These are phyloP conservation scores for Phytophthora vignae DNA, from an alignment of 352 stramenopile genomes.

Conservation along the genomic window DNA sequence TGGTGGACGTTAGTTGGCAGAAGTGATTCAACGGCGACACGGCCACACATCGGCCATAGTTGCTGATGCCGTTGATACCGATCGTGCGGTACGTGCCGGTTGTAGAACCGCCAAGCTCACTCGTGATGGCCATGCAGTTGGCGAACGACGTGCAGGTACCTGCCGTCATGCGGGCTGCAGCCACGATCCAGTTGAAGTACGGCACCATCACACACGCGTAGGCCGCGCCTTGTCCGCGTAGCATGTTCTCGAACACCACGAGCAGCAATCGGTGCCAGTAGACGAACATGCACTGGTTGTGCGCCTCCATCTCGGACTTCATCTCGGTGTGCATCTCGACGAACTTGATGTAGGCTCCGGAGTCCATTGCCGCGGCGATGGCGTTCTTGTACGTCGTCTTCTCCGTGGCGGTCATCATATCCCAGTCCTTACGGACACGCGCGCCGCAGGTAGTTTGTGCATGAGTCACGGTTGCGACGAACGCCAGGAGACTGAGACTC, in stretches of 20 bases:
- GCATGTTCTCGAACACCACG: constrained; percentile 84
- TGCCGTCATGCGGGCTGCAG: constrained; percentile 47
- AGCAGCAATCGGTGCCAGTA: constrained; percentile 86
- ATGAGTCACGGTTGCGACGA: constrained; percentile 16
- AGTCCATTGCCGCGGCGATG: constrained; percentile 61
- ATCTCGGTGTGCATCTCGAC: constrained; percentile 75
- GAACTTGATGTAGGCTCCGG: constrained; percentile 66
- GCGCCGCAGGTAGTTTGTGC: constrained; percentile 40
- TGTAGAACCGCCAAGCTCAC: no score
- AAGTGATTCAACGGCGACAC: constrained; percentile 60
- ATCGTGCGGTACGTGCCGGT: constrained; percentile 34
- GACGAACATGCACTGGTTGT: constrained; percentile 82
- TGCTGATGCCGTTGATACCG: constrained; percentile 58
- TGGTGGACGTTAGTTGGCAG: constrained; percentile 44
- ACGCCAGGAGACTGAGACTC: constrained; percentile 18
- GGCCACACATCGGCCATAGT: constrained; percentile 51
- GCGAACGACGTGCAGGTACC: constrained; percentile 59
- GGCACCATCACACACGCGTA: constrained; percentile 83
- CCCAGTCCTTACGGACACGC: constrained; percentile 61
- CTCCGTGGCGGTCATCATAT: constrained; percentile 47
- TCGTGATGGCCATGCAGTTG: constrained; percentile 52
- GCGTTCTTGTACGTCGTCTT: constrained; percentile 62
- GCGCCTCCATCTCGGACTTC: constrained; percentile 59
- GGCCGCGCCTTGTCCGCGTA: constrained; percentile 55
- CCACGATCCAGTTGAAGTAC: constrained; percentile 82